Evolutionary conservation across 2,329 filamentous ascomycete genomes (phyloP), one percentile per base, ranked within the genome.

Genomic region (Fusarium nisikadoi): DNA sequence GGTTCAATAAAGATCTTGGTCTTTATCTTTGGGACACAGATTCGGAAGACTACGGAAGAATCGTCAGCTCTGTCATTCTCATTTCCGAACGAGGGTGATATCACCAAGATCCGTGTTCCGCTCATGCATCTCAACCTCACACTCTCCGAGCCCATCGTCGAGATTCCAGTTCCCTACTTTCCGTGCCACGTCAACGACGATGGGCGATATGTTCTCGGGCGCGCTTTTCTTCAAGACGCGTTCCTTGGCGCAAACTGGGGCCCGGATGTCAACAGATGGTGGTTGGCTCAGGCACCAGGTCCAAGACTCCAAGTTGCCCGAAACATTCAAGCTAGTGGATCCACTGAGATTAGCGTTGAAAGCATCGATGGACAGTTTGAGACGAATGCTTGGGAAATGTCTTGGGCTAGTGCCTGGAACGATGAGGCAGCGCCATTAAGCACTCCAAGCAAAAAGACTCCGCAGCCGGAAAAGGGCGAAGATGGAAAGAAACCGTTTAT

Each of bases 201-300:
- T 2, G 58, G 59, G 0, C 31, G 46, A 9, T 82, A 81, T 63
- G 46, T 60, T 10, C 80, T 86, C 5, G 85, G 85, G 3, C 80
- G 83, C 25, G 83, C 83, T 3, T 66, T 66, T 20, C 76, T 86
- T 3, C 85, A 86, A 67, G 84, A 84, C 31, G 83, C 84, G 8
- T 86, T 86, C 49, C 63, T 86, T 0, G 83, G 81, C 6, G 81
- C 80, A 14, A 83, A 84, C 65, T 84, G 81, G 80, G 76, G 78
- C 35, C 52, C 46, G 6, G n/a, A 46, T 14, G 47, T 79, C 71
- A n/a, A 58, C 11, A 50, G 45, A 4, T 72, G 69, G 71, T 73
- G 71, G 71, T 9, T 73, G 39, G 65, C 71, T 6, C 69, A 73
- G 17, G 69, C 71, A 3, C 71, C 69, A 8, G 69, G 69, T 19